These are phyloP conservation scores for Taiwanofungus camphoratus DNA, from an alignment of 1,284 basidiomycete genomes.

Conservation along the genomic window DNA sequence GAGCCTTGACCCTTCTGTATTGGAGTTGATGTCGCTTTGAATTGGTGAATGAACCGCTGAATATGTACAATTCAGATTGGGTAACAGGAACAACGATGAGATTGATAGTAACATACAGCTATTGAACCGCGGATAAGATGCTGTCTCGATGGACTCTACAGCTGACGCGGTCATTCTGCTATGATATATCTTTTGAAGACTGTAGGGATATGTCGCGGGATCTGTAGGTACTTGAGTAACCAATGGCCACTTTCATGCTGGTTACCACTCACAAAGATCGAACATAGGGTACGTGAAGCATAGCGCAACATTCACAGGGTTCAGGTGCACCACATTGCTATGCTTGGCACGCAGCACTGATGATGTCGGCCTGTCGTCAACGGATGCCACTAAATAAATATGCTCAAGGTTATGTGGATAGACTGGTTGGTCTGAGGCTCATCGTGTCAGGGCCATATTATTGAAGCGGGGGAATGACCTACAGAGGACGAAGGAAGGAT, in stretches of 20 bases:
- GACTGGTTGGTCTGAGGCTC: constrained; percentile 1
- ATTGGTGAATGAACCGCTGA: not conserved
- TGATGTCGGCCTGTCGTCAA: too few species aligned
- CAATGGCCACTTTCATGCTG: not conserved
- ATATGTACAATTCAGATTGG: not conserved
- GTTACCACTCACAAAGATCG: not conserved
- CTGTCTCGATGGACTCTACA: not conserved
- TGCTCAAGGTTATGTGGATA: constrained; percentile 7
- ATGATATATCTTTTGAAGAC: not conserved
- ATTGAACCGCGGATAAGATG: not conserved
- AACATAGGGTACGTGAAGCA: not conserved
- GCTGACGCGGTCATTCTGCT: too few species aligned
- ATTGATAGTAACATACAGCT: not conserved
- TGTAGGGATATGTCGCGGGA: not conserved
- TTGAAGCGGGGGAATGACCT: constrained; percentile 1
- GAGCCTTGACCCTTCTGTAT: not conserved
- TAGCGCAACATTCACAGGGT: not conserved
- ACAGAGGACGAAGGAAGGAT: constrained; percentile 19
- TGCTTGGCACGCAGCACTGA: not conserved
- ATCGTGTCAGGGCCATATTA: not conserved
- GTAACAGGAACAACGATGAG: not conserved
- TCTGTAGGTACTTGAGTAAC: not conserved
- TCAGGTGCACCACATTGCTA: not conserved
- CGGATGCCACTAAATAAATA: not conserved
- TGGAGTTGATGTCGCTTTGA: not conserved